These are phyloP conservation scores for Sporothrix brunneoviolacea DNA, from an alignment of 2,329 filamentous ascomycete species.

Conservation along the genomic window DNA sequence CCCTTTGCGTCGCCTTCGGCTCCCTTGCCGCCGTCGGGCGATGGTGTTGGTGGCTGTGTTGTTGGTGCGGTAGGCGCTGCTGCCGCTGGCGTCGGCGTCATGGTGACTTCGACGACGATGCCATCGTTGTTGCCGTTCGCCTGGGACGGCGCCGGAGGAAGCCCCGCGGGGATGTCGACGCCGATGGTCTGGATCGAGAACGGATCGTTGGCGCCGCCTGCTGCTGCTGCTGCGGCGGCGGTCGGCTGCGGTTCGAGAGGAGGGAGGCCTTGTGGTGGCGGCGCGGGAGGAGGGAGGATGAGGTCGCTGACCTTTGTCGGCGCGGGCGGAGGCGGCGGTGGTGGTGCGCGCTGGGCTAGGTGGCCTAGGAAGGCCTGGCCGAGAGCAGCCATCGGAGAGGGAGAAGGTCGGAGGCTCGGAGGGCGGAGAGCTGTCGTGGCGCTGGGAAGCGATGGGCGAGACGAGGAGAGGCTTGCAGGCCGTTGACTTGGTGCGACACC, in stretches of 20 bases:
- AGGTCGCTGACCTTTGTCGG: conserved; percentile 1
- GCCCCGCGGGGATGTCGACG: not conserved
- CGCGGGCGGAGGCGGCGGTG: not conserved
- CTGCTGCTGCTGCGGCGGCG: not conserved
- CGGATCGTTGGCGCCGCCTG: not conserved
- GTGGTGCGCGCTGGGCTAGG: conserved; percentile 1
- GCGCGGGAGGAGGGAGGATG: conserved; percentile 8
- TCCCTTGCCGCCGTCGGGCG: not conserved
- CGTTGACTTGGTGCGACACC: conserved; percentile 6
- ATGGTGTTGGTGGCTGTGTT: not conserved
- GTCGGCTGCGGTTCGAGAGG: not conserved
- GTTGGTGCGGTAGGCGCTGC: not conserved
- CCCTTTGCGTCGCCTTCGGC: conserved; percentile 4
- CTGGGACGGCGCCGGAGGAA: not conserved
- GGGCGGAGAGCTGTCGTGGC: too few species aligned
- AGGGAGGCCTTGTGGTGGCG: conserved; percentile 7
- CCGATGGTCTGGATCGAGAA: conserved; percentile 17
- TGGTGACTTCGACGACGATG: conserved; percentile 16
- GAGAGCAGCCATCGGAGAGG: not conserved
- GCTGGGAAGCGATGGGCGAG: too few species aligned
- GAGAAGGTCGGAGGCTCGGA: not conserved
- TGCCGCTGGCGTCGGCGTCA: conserved; percentile 15
- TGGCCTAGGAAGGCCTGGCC: not conserved
- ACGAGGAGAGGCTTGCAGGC: too few species aligned
- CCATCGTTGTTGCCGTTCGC: too few species aligned